Conservation (phyloP, 768 basidiomycete genomes). For the Sistotremastrum niveocremeum region DNA sequence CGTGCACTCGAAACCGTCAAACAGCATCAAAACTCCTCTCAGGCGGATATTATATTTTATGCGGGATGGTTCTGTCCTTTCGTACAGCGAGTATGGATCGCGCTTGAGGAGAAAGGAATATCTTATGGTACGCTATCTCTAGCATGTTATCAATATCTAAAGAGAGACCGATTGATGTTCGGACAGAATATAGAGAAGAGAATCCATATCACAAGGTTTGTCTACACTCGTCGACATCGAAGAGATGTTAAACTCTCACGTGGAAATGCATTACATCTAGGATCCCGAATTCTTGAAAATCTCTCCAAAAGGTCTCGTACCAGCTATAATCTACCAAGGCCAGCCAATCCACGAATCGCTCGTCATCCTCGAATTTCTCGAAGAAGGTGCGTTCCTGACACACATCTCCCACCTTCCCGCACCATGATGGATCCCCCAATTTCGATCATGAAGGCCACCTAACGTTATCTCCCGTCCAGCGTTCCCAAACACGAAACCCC, state of each 20-base stretch:
- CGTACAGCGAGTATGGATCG: conserved; percentile 43
- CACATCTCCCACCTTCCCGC: conserved; percentile 34
- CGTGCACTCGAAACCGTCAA: conserved; percentile 36
- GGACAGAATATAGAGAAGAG: conserved; percentile 38
- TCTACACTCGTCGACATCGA: background rate
- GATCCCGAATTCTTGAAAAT: conserved; percentile 23
- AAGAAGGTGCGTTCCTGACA: conserved; percentile 37
- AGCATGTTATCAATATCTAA: background rate
- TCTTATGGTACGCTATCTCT: conserved; percentile 29
- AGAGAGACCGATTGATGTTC: background rate
- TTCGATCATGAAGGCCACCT: too few relatives aligned
- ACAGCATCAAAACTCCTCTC: conserved; percentile 26
- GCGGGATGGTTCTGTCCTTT: conserved; percentile 11
- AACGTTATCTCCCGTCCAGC: too few relatives aligned
- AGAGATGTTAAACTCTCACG: conserved; percentile 38
- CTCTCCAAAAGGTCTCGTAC: conserved; percentile 61
- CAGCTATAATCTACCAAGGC: conserved; percentile 35
- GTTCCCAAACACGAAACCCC: background rate
- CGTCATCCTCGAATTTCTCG: conserved; percentile 51
- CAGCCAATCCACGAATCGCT: conserved; percentile 52
- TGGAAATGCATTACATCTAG: background rate
- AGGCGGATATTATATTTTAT: background rate
- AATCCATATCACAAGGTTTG: conserved; percentile 57
- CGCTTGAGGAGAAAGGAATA: conserved; percentile 50
- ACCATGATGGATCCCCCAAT: conserved; percentile 34